A percentile compares a stretch with the other conserved stretches of the same genome.
phyloP scores from a whole-genome alignment of 768 basidiomycete genomes.

The Termitomyces sp. region DNA sequence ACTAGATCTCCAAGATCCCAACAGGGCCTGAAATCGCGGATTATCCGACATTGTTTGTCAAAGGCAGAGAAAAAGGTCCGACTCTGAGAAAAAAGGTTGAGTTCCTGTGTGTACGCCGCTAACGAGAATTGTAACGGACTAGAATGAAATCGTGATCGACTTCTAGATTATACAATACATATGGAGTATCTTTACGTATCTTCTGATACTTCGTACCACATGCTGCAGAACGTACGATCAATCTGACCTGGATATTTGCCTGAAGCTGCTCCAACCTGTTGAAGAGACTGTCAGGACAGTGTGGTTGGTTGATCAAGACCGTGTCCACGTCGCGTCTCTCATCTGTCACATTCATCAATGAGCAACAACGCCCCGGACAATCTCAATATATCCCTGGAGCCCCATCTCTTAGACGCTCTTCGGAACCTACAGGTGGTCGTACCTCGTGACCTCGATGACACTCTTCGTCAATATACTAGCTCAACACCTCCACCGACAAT shows the following conservation, averaged over 20 bases:
- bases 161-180: neutral
- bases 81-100: neutral
- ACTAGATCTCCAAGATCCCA: conserved; percentile 32
- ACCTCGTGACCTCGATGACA: conserved; percentile 35
- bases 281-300: neutral
- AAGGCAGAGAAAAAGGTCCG: neutral
- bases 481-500: conserved; percentile 39
- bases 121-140: neutral
- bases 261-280: too few relatives aligned
- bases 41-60: conserved; percentile 9
- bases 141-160: neutral
- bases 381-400: conserved; percentile 63
- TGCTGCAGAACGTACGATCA: neutral
- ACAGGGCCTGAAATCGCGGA: conserved; percentile 5
- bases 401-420: conserved; percentile 50
- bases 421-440: conserved; percentile 37
- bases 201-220: neutral
- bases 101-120: neutral
- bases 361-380: conserved; percentile 17
- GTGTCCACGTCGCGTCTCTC: neutral
- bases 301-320: too few relatives aligned
- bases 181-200: neutral
- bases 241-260: neutral
- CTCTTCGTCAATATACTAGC: conserved; percentile 35
- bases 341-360: conserved; percentile 15